phyloP scores from a whole-genome alignment of 768 basidiomycete species.

The Scleroderma bovista region DNA sequence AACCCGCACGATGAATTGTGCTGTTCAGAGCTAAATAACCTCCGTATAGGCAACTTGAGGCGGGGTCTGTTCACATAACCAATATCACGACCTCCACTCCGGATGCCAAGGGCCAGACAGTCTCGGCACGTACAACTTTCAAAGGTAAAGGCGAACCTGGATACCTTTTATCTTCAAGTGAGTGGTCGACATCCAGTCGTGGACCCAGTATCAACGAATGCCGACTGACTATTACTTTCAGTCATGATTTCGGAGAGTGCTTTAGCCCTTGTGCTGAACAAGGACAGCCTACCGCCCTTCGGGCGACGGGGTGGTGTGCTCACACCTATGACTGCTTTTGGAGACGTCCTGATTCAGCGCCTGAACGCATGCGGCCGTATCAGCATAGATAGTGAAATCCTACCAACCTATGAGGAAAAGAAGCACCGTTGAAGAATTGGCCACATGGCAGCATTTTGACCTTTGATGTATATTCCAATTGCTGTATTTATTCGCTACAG shows the following conservation, averaged over 20 bases:
- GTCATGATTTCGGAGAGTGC: constrained; percentile 80
- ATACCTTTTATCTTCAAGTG: constrained; percentile 31
- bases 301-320: constrained; percentile 70
- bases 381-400: constrained; percentile 49
- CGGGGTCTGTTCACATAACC: constrained; percentile 55
- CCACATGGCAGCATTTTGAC: too few relatives aligned
- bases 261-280: constrained; percentile 57
- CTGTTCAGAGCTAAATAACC: background rate
- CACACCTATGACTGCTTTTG: constrained; percentile 80
- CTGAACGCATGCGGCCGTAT: constrained; percentile 55
- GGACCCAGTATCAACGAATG: too few relatives aligned
- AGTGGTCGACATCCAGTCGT: too few relatives aligned
- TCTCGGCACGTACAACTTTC: constrained; percentile 51
- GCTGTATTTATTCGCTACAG: background rate
- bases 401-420: constrained; percentile 8
- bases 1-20: background rate
- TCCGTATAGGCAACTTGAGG: constrained; percentile 44
- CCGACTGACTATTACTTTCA: constrained; percentile 18
- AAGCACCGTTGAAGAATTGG: constrained; percentile 3
- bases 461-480: background rate
- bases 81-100: constrained; percentile 67
- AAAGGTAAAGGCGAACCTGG: constrained; percentile 75
- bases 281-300: constrained; percentile 49
- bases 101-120: constrained; percentile 34
- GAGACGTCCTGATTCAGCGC: constrained; percentile 66